Base-by-base conservation (phyloP, 495 filamentous ascomycete species). In the Trichodelitschia bisporula region DNA sequence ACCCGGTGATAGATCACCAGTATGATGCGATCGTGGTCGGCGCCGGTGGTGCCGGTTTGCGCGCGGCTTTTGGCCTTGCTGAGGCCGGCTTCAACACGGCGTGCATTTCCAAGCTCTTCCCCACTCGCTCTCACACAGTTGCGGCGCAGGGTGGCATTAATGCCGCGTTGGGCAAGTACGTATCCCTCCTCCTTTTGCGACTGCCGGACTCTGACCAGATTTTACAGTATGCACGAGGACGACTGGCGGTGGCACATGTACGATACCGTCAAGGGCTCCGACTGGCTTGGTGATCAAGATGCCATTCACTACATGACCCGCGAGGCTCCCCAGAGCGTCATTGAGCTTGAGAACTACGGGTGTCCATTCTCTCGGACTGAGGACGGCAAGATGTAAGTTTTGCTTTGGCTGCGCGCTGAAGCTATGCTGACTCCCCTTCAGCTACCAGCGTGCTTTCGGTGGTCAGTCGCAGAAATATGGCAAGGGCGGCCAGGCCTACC, bases 221-320 rank as follows among this genome's bases (percentile, higher is more conserved):
- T 8, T 8, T 8, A 24, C 21, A 69, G 63, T 51, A 77, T 77
- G 70, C 69, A 74, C 52, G 55, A 67, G 48, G 84, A 95, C 52
- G 84, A 95, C 60, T 95, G 84, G 84, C 72, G 84, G 54, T 93
- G 84, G 84, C 84, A 95, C 60, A 93, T 93, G 84, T 95, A 93
- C 62, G 84, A 95, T 55, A 95, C 84, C 28, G 84, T 95, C 37
- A 95, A 95, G 61, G 84, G 84, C 43, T 89, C 77, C 32, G 84
- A 95, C 62, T 95, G 84, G 84, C 66, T 95, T 19, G 84, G 84
- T 50, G 84, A 95, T 57, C 84, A 95, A 58, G 84, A 95, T 56
- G 84, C 84, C 30, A 95, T 95, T 48, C 84, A 95, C 55, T 95
- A 95, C 59, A 95, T 95, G 84, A 92, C 84, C 37, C 66, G 82